phyloP scores from a whole-genome alignment of 225 moss, liverwort and hornwort species.

The Climacium dendroides region DNA sequence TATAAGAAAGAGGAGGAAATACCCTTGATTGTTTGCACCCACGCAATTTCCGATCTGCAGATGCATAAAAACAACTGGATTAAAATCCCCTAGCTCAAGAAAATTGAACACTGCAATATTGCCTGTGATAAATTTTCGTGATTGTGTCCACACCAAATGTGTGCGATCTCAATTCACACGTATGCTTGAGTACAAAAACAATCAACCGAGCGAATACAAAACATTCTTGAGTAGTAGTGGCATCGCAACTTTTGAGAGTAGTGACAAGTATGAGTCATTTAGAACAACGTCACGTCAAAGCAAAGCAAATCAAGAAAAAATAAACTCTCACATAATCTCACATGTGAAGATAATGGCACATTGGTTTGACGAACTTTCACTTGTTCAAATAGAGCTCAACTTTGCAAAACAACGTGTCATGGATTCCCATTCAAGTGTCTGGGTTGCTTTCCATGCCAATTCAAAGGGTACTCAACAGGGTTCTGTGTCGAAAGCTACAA shows the following conservation, averaged over 20 bases:
- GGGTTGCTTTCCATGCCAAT: background rate
- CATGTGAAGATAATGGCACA: background rate
- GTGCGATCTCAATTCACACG: background rate
- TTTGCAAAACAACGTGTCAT: background rate
- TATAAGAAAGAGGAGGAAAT: constrained; percentile 71
- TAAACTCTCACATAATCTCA: background rate
- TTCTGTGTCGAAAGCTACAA: background rate
- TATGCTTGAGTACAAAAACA: background rate
- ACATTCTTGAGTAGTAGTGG: background rate
- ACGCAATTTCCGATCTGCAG: constrained; percentile 89
- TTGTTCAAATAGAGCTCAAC: background rate
- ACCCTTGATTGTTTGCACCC: constrained; percentile 77
- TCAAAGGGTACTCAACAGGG: background rate
- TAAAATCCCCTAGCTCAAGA: background rate
- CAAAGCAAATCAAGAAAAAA: background rate
- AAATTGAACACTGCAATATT: background rate
- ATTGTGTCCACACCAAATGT: background rate
- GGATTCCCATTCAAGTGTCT: background rate
- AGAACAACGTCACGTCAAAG: background rate
- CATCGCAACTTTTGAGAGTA: background rate
- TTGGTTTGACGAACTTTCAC: background rate
- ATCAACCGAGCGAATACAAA: background rate
- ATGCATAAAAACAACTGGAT: background rate
- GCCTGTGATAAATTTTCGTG: too few relatives aligned
- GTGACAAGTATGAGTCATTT: background rate